These are phyloP conservation scores for Hordeum marinum DNA, from an alignment of 176 grass and related monocot species.

Conservation along the genomic window DNA sequence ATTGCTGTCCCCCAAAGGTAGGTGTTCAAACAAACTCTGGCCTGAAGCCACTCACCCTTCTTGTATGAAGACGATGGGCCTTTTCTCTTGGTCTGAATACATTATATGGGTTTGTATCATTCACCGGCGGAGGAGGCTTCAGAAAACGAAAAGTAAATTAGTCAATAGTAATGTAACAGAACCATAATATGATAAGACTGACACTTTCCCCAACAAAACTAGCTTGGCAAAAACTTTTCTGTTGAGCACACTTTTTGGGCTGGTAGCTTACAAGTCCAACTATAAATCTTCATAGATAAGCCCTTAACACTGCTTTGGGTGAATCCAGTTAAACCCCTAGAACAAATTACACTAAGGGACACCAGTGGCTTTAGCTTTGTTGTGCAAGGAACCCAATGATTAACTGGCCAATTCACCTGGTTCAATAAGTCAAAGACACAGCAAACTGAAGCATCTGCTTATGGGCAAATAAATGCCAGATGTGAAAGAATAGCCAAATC, in stretches of 20 bases:
- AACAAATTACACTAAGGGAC: background rate
- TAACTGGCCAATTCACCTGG: background rate
- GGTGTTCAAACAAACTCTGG: background rate
- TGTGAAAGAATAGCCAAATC: background rate
- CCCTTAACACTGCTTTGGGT: background rate
- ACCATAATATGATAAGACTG: constrained; percentile 9
- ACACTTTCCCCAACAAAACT: background rate
- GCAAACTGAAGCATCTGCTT: background rate
- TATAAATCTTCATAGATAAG: background rate
- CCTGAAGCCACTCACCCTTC: constrained; percentile 65
- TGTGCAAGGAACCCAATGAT: background rate
- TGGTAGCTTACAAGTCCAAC: background rate
- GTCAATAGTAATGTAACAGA: constrained; percentile 21
- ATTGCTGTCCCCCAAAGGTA: background rate
- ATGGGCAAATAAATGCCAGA: background rate
- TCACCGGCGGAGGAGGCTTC: constrained; percentile 91
- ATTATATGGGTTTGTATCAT: constrained; percentile 98
- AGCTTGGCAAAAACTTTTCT: background rate
- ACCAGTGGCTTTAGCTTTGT: background rate
- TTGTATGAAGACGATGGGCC: constrained; percentile 86
- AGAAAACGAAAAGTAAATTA: constrained; percentile 33
- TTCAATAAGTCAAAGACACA: background rate
- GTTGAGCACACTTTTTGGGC: background rate
- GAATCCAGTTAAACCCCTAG: background rate
- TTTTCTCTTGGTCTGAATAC: constrained; percentile 99